Evolutionary conservation across 1,284 basidiomycete species (phyloP), one percentile per base, ranked within the genome.

Genomic region (Moesziomyces antarcticus): DNA sequence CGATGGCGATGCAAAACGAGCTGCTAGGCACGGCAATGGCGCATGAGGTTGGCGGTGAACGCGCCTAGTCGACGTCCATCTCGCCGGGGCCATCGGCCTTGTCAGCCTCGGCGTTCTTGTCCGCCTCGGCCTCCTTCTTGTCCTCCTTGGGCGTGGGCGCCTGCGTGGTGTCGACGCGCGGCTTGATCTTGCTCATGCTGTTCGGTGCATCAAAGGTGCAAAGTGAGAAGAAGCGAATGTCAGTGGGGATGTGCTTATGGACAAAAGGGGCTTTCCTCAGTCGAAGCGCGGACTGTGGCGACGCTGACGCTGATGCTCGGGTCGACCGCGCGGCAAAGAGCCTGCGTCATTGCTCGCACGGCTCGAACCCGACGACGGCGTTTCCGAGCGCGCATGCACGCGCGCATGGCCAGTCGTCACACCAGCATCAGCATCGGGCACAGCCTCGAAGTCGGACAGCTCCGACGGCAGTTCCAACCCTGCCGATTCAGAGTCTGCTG

Each of bases 31-130:
- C 4, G 1, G 8, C 21, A 3, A 21, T 42, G 25, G 25, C 25
- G 22, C 22, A 5, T 5, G 22, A 24, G 22, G 5, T 5, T n/a
- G n/a, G n/a, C n/a, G n/a, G 22, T 24, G 22, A n/a, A 10, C 27
- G n/a, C 6, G 21, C 13, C 53, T 73, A 82, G 56, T 82, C 81
- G 50, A 82, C 80, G 48, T 82, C 81, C 81, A 82, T 82, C 71
- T 82, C 77, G 27, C 68, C 72, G 21, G 71, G 72, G 46, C 66
- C 71, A 21, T 73, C 75, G 47, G 40, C 42, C 59, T 68, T 57
- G 47, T 61, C 58, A n/a, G 56, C 65, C 5, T 68, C 48, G 30
- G 51, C 60, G 21, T 33, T 33, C 30, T 33, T 33, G 30, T 52
- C 42, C 30, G 43, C 21, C 16, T 49, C 11, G 33, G 41, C 21